Conservation (phyloP, 1,284 basidiomycete species). For the Cerrena zonata region DNA sequence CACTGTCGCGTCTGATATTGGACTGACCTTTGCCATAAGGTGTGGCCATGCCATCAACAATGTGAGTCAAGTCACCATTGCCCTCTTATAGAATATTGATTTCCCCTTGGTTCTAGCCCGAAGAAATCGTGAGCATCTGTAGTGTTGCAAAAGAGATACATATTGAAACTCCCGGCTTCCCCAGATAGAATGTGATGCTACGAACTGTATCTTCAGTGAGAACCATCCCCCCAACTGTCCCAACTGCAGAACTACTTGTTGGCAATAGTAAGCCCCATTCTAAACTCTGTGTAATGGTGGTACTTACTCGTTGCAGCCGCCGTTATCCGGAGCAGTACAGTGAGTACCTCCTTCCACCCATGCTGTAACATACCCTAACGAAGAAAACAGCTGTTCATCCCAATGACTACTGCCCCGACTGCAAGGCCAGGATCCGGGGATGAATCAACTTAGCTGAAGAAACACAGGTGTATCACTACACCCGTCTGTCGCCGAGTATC, state of each 20-base stretch:
- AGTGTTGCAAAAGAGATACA: too few relatives aligned
- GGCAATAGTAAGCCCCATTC: slow-evolving; percentile 60
- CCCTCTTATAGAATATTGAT: too few relatives aligned
- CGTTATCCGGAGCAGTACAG: slow-evolving; percentile 66
- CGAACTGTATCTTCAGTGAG: slow-evolving; percentile 61
- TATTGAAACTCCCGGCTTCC: too few relatives aligned
- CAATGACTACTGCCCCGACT: slow-evolving; percentile 39
- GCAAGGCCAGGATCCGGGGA: too few relatives aligned
- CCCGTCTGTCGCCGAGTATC: too few relatives aligned
- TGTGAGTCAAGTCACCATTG: slow-evolving; percentile 33
- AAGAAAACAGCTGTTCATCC: slow-evolving; percentile 41
- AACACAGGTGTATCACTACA: too few relatives aligned
- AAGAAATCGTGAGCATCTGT: slow-evolving; percentile 47
- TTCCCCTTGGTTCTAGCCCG: slow-evolving; percentile 39
- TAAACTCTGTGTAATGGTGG: slow-evolving; percentile 1
- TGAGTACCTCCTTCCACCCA: too few relatives aligned
- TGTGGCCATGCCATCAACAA: slow-evolving; percentile 55
- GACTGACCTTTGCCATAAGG: slow-evolving; percentile 29
- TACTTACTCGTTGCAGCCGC: slow-evolving; percentile 37
- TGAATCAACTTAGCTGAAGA: too few relatives aligned
- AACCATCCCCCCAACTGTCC: slow-evolving; percentile 51
- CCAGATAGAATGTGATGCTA: slow-evolving; percentile 59
- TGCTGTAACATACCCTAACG: too few relatives aligned
- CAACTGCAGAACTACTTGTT: slow-evolving; percentile 51
- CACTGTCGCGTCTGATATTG: not conserved